Percentiles rank a stretch among this genome's conserved stretches.
These are phyloP conservation scores for Anethum foeniculum DNA, from an alignment of 140 eudicot genomes.

Conservation along the genomic window DNA sequence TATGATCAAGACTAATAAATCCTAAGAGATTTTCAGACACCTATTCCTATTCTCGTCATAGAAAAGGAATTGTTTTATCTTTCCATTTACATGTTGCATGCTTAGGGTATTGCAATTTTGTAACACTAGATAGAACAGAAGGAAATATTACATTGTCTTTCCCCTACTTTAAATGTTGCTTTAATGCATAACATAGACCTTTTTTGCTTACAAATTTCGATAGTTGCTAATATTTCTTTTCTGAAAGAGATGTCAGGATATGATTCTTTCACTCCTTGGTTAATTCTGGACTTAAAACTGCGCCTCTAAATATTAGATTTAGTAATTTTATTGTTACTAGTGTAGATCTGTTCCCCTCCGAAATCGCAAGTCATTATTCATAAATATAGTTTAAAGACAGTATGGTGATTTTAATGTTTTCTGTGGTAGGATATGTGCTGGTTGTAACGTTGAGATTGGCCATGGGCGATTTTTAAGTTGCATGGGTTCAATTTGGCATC, in stretches of 20 bases:
- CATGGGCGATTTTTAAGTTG: conserved; percentile 88
- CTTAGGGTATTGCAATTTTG: background rate
- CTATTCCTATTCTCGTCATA: background rate
- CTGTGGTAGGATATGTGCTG: conserved; percentile 69
- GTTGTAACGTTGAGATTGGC: conserved; percentile 80
- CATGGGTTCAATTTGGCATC: conserved; percentile 96
- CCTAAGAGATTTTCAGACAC: background rate
- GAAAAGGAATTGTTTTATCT: background rate
- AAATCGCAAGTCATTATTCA: background rate
- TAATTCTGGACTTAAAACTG: background rate
- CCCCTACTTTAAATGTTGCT: background rate
- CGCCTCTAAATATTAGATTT: background rate
- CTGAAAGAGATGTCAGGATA: background rate
- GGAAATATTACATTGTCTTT: background rate
- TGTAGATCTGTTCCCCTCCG: background rate
- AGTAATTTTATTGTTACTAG: background rate
- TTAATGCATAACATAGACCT: background rate
- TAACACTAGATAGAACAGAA: background rate
- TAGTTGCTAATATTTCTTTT: background rate
- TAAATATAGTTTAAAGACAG: background rate
- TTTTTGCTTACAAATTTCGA: background rate
- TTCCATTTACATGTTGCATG: background rate
- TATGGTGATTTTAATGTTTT: conserved; percentile 8
- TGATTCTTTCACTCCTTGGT: background rate
- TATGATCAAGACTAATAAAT: background rate